Evolutionary conservation across 495 filamentous ascomycete species (phyloP).

Genomic region (Lepidopterella palustris): DNA sequence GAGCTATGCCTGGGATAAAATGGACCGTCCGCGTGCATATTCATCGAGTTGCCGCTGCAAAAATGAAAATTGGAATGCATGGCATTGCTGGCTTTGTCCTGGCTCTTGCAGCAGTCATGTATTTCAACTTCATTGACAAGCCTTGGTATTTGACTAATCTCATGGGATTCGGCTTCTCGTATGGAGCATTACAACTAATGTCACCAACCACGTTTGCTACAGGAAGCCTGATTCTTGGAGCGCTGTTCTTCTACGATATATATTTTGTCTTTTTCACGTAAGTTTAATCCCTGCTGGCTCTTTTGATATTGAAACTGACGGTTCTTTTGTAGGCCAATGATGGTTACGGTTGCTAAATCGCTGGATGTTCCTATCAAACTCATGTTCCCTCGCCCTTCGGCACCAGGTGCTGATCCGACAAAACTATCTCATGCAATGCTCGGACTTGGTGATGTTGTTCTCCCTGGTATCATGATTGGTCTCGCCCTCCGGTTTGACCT

Average conservation of each 20-base stretch:
- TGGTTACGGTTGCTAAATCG: constrained; percentile 89
- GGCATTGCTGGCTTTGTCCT: constrained; percentile 56
- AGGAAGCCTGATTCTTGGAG: constrained; percentile 66
- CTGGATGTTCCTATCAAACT: constrained; percentile 93
- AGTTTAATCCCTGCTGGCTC: constrained; percentile 22
- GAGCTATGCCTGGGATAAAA: constrained; percentile 44
- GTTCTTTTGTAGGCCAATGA: constrained; percentile 56
- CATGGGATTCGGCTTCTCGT: constrained; percentile 79
- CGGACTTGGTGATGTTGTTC: constrained; percentile 85
- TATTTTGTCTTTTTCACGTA: constrained; percentile 95
- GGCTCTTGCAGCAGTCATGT: constrained; percentile 51
- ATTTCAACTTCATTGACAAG: constrained; percentile 66
- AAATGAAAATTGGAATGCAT: constrained; percentile 44
- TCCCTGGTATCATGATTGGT: constrained; percentile 90
- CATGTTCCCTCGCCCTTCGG: constrained; percentile 64
- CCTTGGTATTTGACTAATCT: constrained; percentile 81
- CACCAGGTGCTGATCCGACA: constrained; percentile 36
- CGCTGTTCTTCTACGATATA: constrained; percentile 91
- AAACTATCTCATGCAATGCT: constrained; percentile 64
- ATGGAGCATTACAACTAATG: constrained; percentile 71
- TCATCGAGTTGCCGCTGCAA: constrained; percentile 41
- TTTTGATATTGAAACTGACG: background rate
- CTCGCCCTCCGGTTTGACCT: constrained; percentile 87
- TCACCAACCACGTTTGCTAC: constrained; percentile 87
- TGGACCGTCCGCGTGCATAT: constrained; percentile 44